phyloP scores from a whole-genome alignment of 371 early-diverging fungal species.

The Mortierella sp. region DNA sequence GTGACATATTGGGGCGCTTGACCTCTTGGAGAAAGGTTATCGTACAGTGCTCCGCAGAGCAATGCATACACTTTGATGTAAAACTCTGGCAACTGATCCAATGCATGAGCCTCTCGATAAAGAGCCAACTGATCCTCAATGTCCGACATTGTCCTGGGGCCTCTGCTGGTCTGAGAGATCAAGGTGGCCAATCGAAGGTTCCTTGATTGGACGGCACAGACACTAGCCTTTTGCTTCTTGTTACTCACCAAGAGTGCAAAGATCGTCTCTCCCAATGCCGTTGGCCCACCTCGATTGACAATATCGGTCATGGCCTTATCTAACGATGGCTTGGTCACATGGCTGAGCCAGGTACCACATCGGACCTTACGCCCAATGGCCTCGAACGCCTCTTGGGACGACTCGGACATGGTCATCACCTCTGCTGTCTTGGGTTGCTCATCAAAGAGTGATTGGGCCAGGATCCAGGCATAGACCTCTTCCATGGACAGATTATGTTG shows the following conservation, averaged over 20 bases:
- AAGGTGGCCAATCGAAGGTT: constrained; percentile 77
- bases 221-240: constrained; percentile 64
- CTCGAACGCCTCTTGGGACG: constrained; percentile 29
- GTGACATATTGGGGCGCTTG: constrained; percentile 33
- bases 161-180: constrained; percentile 69
- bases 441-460: constrained; percentile 57
- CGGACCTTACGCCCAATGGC: constrained; percentile 43
- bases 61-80: constrained; percentile 67
- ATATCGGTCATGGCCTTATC: constrained; percentile 43
- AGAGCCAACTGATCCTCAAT: constrained; percentile 63
- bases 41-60: constrained; percentile 57
- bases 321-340: constrained; percentile 53
- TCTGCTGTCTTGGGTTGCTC: constrained; percentile 24
- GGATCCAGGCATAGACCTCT: constrained; percentile 61
- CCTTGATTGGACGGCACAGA: constrained; percentile 59
- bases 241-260: constrained; percentile 60
- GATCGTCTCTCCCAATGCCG: constrained; percentile 58
- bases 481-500: constrained; percentile 34
- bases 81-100: constrained; percentile 34
- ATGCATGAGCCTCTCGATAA: constrained; percentile 43
- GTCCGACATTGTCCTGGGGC: constrained; percentile 58
- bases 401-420: constrained; percentile 13
- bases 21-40: constrained; percentile 24
- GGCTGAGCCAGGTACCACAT: constrained; percentile 51
- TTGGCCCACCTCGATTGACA: constrained; percentile 30